Conservation (phyloP, 768 basidiomycete genomes). For the Butyriboletus loyo region DNA sequence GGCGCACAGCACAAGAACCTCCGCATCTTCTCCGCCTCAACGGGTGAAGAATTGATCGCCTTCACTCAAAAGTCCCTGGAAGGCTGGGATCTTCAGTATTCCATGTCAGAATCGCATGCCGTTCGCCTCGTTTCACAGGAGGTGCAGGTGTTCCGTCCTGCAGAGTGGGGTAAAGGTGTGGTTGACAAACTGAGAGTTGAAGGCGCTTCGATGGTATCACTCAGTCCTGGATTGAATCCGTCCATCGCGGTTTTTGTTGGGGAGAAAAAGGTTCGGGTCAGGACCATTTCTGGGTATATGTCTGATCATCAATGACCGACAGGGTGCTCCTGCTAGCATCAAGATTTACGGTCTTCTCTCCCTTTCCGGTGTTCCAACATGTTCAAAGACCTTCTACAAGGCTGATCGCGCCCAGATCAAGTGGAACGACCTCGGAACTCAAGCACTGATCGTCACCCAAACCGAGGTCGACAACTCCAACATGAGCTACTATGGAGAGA, state of each 20-base stretch:
- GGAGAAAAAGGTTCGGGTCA: slow-evolving; percentile 76
- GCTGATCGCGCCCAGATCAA: slow-evolving; percentile 91
- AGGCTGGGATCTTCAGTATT: slow-evolving; percentile 89
- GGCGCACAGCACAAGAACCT: slow-evolving; percentile 92
- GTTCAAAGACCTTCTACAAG: slow-evolving; percentile 93
- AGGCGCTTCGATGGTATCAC: slow-evolving; percentile 68
- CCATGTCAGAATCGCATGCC: slow-evolving; percentile 84
- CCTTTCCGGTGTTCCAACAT: slow-evolving; percentile 62
- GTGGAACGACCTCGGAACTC: slow-evolving; percentile 94
- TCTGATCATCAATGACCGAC: background rate
- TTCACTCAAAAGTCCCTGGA: slow-evolving; percentile 92
- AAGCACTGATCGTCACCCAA: slow-evolving; percentile 86
- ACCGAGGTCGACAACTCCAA: slow-evolving; percentile 97
- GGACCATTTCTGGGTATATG: background rate
- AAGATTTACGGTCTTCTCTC: slow-evolving; percentile 75
- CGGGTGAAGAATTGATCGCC: slow-evolving; percentile 81
- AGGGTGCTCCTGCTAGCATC: slow-evolving; percentile 88
- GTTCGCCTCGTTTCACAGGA: slow-evolving; percentile 77
- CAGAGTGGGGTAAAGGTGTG: slow-evolving; percentile 76
- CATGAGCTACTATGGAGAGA: slow-evolving; percentile 98
- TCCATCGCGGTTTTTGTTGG: slow-evolving; percentile 89
- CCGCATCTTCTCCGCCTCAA: slow-evolving; percentile 81
- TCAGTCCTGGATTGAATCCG: slow-evolving; percentile 85
- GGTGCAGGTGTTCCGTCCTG: slow-evolving; percentile 79
- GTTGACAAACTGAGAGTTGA: slow-evolving; percentile 82